Percentiles rank a stretch among this genome's conserved stretches.
These are phyloP conservation scores for Aspergillus ochraceoroseus DNA, from an alignment of 2,329 filamentous ascomycete genomes.

Conservation along the genomic window DNA sequence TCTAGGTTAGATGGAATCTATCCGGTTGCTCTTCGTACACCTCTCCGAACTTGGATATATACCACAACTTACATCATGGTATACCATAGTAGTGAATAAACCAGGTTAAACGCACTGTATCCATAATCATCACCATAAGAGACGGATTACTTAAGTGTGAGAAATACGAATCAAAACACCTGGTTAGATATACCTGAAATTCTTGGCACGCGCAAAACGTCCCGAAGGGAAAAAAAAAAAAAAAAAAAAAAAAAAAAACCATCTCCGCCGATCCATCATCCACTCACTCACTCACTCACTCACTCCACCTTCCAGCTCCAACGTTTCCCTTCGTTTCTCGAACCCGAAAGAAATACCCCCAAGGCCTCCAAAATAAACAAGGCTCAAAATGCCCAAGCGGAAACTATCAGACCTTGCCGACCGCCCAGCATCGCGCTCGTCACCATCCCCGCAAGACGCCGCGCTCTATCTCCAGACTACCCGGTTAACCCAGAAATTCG, in stretches of 20 bases:
- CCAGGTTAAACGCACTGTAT: too few relatives aligned
- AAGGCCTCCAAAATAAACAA: too few relatives aligned
- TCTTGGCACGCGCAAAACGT: conserved; percentile 1
- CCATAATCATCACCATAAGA: too few relatives aligned
- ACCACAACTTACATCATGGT: too few relatives aligned
- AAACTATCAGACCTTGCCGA: conserved; percentile 35
- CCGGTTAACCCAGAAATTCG: conserved; percentile 46
- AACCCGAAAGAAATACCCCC: too few relatives aligned
- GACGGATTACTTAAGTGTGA: too few relatives aligned
- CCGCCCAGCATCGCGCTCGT: conserved; percentile 10
- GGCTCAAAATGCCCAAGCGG: conserved; percentile 41
- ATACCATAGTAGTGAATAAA: too few relatives aligned
- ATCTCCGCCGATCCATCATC: conserved; percentile 1
- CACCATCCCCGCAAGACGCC: conserved; percentile 4
- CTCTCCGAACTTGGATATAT: neutral
- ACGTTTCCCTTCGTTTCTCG: too few relatives aligned
- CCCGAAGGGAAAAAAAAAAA: neutral
- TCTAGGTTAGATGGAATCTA: conserved; percentile 16
- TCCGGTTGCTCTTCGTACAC: neutral
- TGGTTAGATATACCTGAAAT: too few relatives aligned
- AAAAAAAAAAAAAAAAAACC: conserved; percentile 10
- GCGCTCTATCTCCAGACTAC: conserved; percentile 30
- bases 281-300: neutral
- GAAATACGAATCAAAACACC: too few relatives aligned
- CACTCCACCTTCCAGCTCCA: too few relatives aligned